A percentile compares a stretch with the other conserved stretches of the same genome.
These are phyloP conservation scores for Akanthomyces lecanii DNA, from an alignment of 2,329 filamentous ascomycete species.

Conservation along the genomic window DNA sequence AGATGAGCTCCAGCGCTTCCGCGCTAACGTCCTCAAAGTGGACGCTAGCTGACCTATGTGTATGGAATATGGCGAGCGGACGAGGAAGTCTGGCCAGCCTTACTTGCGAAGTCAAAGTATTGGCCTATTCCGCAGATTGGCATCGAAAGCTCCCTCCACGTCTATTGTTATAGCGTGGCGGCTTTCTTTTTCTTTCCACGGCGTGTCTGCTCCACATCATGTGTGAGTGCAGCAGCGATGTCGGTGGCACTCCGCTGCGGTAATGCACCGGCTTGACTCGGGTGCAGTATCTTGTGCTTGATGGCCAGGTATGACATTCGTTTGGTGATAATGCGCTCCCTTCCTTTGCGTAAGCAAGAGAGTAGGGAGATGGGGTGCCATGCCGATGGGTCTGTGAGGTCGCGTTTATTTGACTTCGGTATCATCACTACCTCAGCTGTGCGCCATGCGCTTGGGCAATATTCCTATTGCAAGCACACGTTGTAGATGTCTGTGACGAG, in stretches of 20 bases:
- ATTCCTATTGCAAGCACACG: no score
- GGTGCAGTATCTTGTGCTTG: not conserved
- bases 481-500: not conserved
- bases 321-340: no score
- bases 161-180: conserved; percentile 2
- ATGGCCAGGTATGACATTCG: not conserved
- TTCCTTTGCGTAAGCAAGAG: no score
- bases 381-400: no score
- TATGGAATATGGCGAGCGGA: not conserved
- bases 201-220: not conserved
- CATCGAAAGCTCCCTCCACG: conserved; percentile 2
- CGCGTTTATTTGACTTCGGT: no score
- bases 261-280: not conserved
- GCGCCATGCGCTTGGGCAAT: no score
- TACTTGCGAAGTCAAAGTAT: not conserved
- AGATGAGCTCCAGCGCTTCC: not conserved
- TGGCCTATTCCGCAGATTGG: conserved; percentile 2
- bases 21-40: not conserved
- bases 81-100: not conserved
- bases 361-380: no score
- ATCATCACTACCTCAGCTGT: no score
- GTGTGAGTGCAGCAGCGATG: not conserved
- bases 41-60: not conserved
- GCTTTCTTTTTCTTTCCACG: not conserved
- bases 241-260: conserved; percentile 4